A percentile compares a stretch with the other conserved stretches of the same genome.
These are phyloP conservation scores for Tulasnella sp. DNA, from an alignment of 768 basidiomycete genomes.

Conservation along the genomic window DNA sequence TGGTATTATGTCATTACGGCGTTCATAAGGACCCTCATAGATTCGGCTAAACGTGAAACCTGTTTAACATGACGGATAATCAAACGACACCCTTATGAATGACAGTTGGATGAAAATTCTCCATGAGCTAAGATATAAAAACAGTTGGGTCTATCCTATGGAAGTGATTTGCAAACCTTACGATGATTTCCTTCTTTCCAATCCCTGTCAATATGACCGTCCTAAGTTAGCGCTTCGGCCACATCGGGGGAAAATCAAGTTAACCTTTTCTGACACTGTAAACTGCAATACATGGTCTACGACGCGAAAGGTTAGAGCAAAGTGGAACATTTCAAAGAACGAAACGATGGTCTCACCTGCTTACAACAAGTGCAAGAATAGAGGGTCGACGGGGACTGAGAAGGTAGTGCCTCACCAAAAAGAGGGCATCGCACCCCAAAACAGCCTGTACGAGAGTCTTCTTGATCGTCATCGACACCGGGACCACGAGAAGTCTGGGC, in stretches of 20 bases:
- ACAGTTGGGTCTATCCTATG: neutral
- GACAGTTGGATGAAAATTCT: no score
- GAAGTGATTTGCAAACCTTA: neutral
- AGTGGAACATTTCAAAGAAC: neutral
- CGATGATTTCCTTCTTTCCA: neutral
- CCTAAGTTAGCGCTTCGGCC: neutral
- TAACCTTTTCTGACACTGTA: neutral
- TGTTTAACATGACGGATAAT: no score
- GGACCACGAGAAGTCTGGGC: neutral
- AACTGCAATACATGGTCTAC: neutral
- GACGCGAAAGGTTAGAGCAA: neutral
- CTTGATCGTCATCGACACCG: neutral
- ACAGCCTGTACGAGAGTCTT: neutral
- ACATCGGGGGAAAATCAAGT: neutral
- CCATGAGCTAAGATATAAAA: no score
- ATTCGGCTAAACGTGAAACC: no score
- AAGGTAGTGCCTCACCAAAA: neutral
- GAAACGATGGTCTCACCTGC: neutral
- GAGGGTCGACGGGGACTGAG: neutral
- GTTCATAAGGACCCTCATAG: no score
- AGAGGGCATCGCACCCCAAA: neutral
- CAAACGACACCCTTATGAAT: no score
- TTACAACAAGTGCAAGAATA: neutral
- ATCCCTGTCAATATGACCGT: neutral
- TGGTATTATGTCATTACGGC: no score